Percentiles rank a stretch among this genome's conserved stretches.
Evolutionary conservation across 2,329 filamentous ascomycete genomes (phyloP).

Genomic region (Drechmeria coniospora): DNA sequence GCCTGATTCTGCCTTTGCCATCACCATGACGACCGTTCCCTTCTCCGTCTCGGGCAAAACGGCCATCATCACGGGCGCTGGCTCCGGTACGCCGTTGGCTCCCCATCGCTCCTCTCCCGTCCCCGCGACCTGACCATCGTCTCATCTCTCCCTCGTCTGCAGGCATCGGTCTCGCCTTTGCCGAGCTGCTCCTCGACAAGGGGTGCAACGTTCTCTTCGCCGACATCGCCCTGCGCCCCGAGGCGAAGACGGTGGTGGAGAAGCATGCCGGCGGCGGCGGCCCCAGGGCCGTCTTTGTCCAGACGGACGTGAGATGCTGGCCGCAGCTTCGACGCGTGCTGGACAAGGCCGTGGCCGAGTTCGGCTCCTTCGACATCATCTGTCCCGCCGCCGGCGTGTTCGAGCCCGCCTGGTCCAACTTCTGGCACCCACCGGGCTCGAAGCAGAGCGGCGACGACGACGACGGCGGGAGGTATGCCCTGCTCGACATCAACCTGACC

Average conservation of each 20-base stretch:
- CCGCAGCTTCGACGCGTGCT: constrained; percentile 20
- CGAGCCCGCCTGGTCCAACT: constrained; percentile 26
- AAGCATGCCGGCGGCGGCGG: constrained; percentile 7
- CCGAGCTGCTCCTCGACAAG: constrained; percentile 22
- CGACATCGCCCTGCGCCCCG: constrained; percentile 25
- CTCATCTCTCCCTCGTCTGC: background rate
- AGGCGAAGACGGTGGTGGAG: constrained; percentile 20
- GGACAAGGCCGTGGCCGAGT: constrained; percentile 15
- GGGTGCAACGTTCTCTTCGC: constrained; percentile 30
- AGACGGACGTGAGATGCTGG: constrained; percentile 30
- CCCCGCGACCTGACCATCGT: too few species aligned
- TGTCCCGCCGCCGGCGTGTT: constrained; percentile 31
- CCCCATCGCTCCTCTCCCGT: too few species aligned
- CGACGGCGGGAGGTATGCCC: constrained; percentile 15
- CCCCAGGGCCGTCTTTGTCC: constrained; percentile 22
- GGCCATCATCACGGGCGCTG: constrained; percentile 10
- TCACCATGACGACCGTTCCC: too few species aligned
- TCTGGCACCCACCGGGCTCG: constrained; percentile 25
- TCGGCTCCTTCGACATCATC: constrained; percentile 24
- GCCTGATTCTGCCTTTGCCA: too few species aligned
- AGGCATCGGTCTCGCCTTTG: constrained; percentile 30
- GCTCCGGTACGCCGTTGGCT: constrained; percentile 8
- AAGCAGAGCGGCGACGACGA: constrained; percentile 14
- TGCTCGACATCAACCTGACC: constrained; percentile 24
- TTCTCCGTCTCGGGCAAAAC: constrained; percentile 12